These are phyloP conservation scores for Chrysoporthe cubensis DNA, from an alignment of 2,329 filamentous ascomycete genomes.

Conservation along the genomic window DNA sequence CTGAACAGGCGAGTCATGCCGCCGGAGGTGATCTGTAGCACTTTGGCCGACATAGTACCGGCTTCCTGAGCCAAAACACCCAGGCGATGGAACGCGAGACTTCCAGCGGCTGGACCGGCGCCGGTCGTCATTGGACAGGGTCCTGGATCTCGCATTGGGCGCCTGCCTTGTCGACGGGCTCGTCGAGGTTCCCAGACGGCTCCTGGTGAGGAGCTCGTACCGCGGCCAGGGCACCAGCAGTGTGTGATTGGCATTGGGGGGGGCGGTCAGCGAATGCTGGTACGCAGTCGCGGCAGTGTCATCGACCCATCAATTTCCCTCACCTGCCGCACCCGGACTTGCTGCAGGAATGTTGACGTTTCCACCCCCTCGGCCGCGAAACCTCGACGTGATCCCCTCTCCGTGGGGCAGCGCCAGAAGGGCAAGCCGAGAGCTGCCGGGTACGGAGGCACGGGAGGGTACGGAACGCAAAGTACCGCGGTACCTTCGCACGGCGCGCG, in stretches of 20 bases:
- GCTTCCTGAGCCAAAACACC: neutral
- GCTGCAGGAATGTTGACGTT: neutral
- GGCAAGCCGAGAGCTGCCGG: neutral
- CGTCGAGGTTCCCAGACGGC: neutral
- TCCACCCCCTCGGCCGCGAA: constrained; percentile 1
- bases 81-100: neutral
- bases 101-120: constrained; percentile 1
- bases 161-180: neutral
- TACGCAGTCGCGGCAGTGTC: neutral
- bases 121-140: neutral
- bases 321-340: constrained; percentile 10
- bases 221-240: neutral
- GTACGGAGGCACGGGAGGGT: neutral
- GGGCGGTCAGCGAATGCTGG: constrained; percentile 1
- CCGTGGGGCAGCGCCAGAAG: neutral
- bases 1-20: neutral
- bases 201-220: neutral
- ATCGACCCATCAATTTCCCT: constrained; percentile 5
- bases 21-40: neutral
- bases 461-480: neutral
- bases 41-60: neutral
- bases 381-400: neutral
- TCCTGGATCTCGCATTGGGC: neutral
- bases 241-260: neutral
- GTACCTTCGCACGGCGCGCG: neutral